Evolutionary conservation across 331 rosid genomes (phyloP).

Genomic region (Rosa hybrid): DNA sequence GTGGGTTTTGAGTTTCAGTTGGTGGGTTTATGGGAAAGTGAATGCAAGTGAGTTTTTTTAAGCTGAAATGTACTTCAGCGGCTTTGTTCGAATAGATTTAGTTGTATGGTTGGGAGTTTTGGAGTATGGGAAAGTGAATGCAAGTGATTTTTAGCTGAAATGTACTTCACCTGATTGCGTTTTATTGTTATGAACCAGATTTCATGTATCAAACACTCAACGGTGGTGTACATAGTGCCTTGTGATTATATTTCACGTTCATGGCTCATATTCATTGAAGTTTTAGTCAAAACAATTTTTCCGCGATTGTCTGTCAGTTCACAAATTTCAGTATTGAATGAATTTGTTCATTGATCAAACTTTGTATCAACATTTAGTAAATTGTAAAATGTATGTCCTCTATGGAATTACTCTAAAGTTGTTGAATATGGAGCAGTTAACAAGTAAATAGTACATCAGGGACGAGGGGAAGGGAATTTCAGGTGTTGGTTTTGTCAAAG

Average conservation of each 20-base stretch:
- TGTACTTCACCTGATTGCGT: neutral
- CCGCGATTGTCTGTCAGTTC: neutral
- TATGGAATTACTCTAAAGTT: neutral
- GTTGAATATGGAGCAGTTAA: neutral
- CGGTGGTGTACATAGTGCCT: neutral
- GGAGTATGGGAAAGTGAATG: neutral
- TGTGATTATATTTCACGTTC: neutral
- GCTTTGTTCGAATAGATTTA: neutral
- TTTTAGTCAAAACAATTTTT: neutral
- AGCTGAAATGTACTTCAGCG: neutral
- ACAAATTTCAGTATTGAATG: neutral
- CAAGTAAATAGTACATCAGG: neutral
- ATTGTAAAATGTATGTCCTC: neutral
- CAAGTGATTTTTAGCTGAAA: neutral
- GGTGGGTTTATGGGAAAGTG: neutral
- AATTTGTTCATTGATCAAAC: neutral
- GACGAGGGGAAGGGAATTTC: neutral
- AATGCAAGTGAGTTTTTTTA: neutral
- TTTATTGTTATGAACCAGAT: neutral
- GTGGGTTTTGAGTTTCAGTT: neutral
- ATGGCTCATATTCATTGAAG: slow-evolving; percentile 2
- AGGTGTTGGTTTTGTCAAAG: neutral
- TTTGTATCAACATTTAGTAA: neutral
- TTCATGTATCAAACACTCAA: neutral
- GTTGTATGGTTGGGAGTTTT: neutral